Conservation (phyloP, 257 asterid species). For the Petunia axillaris region DNA sequence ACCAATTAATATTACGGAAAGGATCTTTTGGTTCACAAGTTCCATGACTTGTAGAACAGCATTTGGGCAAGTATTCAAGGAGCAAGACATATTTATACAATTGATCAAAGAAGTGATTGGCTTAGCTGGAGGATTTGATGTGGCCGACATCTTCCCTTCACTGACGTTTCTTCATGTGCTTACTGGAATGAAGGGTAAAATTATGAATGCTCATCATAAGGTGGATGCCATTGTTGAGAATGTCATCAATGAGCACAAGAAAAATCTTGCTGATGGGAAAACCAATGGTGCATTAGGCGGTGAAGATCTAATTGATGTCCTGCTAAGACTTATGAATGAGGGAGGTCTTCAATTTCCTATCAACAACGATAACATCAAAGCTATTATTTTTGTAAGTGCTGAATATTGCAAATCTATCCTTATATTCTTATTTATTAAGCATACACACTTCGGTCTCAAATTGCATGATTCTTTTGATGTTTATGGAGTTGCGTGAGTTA, state of each 20-base stretch:
- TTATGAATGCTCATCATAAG: not conserved
- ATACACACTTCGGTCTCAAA: not conserved
- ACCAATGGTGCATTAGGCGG: not conserved
- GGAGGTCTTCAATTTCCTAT: conserved; percentile 16
- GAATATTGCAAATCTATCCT: not conserved
- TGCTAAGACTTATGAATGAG: not conserved
- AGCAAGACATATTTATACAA: conserved; percentile 3
- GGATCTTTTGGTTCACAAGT: conserved; percentile 17
- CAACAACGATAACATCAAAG: conserved; percentile 26
- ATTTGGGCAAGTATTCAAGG: not conserved
- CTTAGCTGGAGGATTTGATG: conserved; percentile 16
- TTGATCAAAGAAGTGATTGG: not conserved
- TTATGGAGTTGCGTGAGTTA: too few relatives aligned
- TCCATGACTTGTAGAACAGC: conserved; percentile 26
- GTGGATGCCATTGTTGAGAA: conserved; percentile 20
- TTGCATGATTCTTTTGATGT: too few relatives aligned
- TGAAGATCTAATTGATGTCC: conserved; percentile 29
- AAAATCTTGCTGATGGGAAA: not conserved
- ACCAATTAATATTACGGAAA: conserved; percentile 7
- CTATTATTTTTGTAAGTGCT: conserved; percentile 22
- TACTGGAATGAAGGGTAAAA: not conserved
- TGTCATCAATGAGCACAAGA: conserved; percentile 19
- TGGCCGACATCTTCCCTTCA: conserved; percentile 23
- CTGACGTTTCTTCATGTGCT: conserved; percentile 4
- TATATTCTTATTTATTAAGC: not conserved